Base-by-base conservation (phyloP, 192 early-diverging fungal genomes). In the Coemansia sp. region DNA sequence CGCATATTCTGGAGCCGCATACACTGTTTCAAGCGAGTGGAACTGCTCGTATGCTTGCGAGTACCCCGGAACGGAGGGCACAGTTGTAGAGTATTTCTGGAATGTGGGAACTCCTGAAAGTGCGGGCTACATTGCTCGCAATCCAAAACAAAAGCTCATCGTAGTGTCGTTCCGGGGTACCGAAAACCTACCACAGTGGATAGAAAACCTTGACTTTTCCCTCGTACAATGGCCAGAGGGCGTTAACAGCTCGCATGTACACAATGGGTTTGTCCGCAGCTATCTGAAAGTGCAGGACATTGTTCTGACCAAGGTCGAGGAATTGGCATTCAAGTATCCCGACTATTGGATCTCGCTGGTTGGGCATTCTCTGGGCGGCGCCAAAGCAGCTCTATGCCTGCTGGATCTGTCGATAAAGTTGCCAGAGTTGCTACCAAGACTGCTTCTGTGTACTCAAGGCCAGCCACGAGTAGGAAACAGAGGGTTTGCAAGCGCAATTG, bases 151-250 rank as follows among this genome's bases (percentile, higher is more conserved):
- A 4, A 29, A 48, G 3, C 17, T 63, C 19, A 46, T 79, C 8
- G 50, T 68, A 9, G 59, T 71, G 22, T 63, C 66, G 3, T 73
- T 71, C 60, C 70, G 63, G 30, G 78, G 78, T 17, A 80, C 77
- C 11, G 48, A 62, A 4, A 54, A 67, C 38, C 5, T 19, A 8
- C 23, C 57, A 1, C 71, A 75, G 41, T 71, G 61, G 70, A 22
- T 53, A 3, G 68, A 79, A 3, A 76, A 65, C 22, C 17, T 70
- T 8, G 49, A 70, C 22, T 23, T 71, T 30, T 47, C 9, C 5
- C 51, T 68, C 27, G 46, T 39, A 6, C 38, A 49, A 1, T 80
- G 68, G 65, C 71, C 72, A 15, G 31, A 52, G 0, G 37, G 31
- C 1, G 49, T 72, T 14, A 32, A 47, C 10, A 60, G 52, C 32